These are phyloP conservation scores for Nemania serpens DNA, from an alignment of 2,329 filamentous ascomycete genomes.

Conservation along the genomic window DNA sequence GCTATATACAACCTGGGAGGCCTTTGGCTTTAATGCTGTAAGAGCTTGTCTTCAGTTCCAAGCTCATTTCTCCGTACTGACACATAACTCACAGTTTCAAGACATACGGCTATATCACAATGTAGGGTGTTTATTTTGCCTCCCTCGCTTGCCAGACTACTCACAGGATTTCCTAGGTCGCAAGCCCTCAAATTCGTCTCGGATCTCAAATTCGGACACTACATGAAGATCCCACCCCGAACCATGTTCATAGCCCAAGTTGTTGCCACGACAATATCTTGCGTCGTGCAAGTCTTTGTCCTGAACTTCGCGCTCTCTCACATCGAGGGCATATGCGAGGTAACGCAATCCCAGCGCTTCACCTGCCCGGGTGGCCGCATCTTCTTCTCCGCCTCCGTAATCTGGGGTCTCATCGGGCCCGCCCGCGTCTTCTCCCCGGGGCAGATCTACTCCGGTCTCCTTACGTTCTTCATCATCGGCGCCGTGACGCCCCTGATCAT, in stretches of 20 bases:
- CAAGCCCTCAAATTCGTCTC: constrained; percentile 68
- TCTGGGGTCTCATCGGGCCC: constrained; percentile 70
- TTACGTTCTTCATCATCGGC: constrained; percentile 63
- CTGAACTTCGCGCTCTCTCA: constrained; percentile 64
- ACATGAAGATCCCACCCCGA: constrained; percentile 69
- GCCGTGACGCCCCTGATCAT: constrained; percentile 57
- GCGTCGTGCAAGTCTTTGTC: constrained; percentile 68
- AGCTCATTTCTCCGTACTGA: constrained; percentile 28
- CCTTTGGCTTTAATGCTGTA: constrained; percentile 76
- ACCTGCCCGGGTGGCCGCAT: constrained; percentile 67
- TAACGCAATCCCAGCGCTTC: constrained; percentile 61
- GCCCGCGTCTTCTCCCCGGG: constrained; percentile 66
- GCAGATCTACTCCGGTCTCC: constrained; percentile 64
- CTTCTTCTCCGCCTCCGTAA: constrained; percentile 69
- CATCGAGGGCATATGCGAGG: constrained; percentile 68
- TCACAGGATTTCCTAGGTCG: constrained; percentile 44
- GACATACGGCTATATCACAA: constrained; percentile 66
- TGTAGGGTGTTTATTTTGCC: constrained; percentile 46
- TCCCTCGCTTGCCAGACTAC: not conserved
- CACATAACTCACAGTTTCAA: constrained; percentile 55
- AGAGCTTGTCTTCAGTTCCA: constrained; percentile 23
- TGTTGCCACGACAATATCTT: constrained; percentile 68
- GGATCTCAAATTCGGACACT: constrained; percentile 73
- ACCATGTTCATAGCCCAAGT: constrained; percentile 71
- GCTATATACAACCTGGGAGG: constrained; percentile 74